Conservation (phyloP, 768 basidiomycete genomes). For the Glaciozyma antarctica region DNA sequence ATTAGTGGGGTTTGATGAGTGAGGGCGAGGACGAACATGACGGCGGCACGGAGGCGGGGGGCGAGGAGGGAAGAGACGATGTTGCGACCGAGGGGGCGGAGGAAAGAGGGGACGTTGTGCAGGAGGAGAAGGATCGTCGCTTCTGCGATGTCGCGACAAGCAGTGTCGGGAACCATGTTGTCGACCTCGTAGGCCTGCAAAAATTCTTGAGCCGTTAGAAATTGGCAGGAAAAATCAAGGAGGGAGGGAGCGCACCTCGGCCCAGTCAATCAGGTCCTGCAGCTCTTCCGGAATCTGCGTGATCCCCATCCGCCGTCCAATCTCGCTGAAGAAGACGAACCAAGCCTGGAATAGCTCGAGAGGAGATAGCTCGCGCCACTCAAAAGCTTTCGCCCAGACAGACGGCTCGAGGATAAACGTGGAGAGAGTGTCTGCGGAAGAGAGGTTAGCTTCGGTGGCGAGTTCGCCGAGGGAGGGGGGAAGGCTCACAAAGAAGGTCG, state of each 20-base stretch:
- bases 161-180: slow-evolving; percentile 35
- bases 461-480: neutral
- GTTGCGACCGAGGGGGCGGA: slow-evolving; percentile 27
- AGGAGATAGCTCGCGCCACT: neutral
- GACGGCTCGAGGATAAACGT: neutral
- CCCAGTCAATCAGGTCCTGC: slow-evolving; percentile 43
- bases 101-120: slow-evolving; percentile 41
- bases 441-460: neutral
- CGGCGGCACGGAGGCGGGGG: neutral
- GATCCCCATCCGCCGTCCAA: slow-evolving; percentile 48
- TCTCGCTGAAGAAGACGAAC: slow-evolving; percentile 42
- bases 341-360: neutral
- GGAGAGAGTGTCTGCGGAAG: neutral
- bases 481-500: neutral
- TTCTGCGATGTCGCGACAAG: slow-evolving; percentile 43
- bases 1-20: neutral
- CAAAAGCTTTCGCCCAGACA: neutral
- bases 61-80: neutral
- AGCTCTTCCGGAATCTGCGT: slow-evolving; percentile 45
- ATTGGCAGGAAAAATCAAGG: slow-evolving; percentile 37
- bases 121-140: slow-evolving; percentile 45
- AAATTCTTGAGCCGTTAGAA: neutral
- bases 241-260: slow-evolving; percentile 37
- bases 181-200: neutral
- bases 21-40: neutral